These are phyloP conservation scores for Salix brachista DNA, from an alignment of 345 rosid genomes.

Conservation along the genomic window DNA sequence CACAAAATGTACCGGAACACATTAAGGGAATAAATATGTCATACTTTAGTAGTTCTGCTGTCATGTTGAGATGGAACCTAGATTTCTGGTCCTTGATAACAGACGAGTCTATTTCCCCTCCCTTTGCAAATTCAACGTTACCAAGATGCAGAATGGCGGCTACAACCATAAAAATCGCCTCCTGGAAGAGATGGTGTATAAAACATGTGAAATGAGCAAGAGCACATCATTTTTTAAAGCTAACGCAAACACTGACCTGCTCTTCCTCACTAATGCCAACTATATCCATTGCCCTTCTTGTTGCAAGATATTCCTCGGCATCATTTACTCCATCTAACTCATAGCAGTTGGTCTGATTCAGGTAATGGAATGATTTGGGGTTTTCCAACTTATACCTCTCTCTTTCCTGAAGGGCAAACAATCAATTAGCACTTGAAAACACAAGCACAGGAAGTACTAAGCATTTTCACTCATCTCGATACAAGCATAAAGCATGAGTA, in stretches of 20 bases:
- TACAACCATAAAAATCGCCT: slow-evolving; percentile 88
- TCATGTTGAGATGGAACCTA: slow-evolving; percentile 68
- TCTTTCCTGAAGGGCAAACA: slow-evolving; percentile 48
- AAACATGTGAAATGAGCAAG: slow-evolving; percentile 15
- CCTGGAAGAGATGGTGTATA: slow-evolving; percentile 48
- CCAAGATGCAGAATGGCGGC: slow-evolving; percentile 97
- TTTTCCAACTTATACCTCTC: slow-evolving; percentile 72
- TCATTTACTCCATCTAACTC: slow-evolving; percentile 84
- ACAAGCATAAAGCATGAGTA: slow-evolving; percentile 27
- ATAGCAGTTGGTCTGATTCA: slow-evolving; percentile 85
- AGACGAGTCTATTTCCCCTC: slow-evolving; percentile 85
- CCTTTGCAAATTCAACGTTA: slow-evolving; percentile 86
- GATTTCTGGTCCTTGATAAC: slow-evolving; percentile 88
- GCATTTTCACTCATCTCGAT: not conserved
- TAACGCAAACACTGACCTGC: slow-evolving; percentile 55
- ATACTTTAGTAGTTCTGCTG: slow-evolving; percentile 92
- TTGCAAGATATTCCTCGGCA: slow-evolving; percentile 85
- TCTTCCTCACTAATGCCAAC: slow-evolving; percentile 98
- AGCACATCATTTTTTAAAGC: slow-evolving; percentile 13
- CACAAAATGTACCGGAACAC: slow-evolving; percentile 12
- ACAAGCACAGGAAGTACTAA: not conserved
- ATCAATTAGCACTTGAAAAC: slow-evolving; percentile 11
- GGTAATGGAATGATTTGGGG: slow-evolving; percentile 74
- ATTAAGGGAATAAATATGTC: slow-evolving; percentile 18
- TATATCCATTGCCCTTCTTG: slow-evolving; percentile 97